Conservation (phyloP, 495 filamentous ascomycete genomes). For the Podospora fimiseda region DNA sequence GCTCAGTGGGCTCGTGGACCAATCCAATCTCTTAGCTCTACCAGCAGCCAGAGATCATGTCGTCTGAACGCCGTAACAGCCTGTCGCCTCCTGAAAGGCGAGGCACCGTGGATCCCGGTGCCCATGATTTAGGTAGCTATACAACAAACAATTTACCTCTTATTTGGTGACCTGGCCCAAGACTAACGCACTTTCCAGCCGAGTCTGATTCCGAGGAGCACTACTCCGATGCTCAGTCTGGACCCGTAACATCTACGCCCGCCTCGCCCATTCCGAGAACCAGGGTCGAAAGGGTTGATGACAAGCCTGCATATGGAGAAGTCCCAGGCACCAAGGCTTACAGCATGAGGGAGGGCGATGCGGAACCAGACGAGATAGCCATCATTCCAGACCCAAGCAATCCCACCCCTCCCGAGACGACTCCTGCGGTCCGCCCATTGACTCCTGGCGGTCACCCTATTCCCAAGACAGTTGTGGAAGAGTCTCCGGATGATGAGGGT, state of each 20-base stretch:
- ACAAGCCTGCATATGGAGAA: constrained; percentile 69
- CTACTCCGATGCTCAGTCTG: constrained; percentile 85
- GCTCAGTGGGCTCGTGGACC: not conserved
- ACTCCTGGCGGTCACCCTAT: constrained; percentile 40
- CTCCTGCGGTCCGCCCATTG: constrained; percentile 22
- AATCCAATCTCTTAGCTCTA: not conserved
- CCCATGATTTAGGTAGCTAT: constrained; percentile 67
- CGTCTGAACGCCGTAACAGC: constrained; percentile 30
- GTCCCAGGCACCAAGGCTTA: constrained; percentile 79
- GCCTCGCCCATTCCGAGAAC: constrained; percentile 68
- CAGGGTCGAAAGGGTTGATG: constrained; percentile 70
- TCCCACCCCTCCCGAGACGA: constrained; percentile 3
- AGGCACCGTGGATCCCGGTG: constrained; percentile 70
- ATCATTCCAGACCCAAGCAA: constrained; percentile 42
- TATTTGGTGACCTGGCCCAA: not conserved
- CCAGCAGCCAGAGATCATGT: constrained; percentile 9
- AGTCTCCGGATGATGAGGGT: constrained; percentile 36
- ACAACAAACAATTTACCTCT: not conserved
- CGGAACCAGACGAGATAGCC: constrained; percentile 67
- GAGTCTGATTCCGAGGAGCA: constrained; percentile 77
- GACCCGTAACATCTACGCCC: constrained; percentile 46
- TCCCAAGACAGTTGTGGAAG: constrained; percentile 45
- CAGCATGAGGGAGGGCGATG: constrained; percentile 69
- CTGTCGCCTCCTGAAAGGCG: constrained; percentile 61
- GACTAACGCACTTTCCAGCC: constrained; percentile 22